A percentile compares a stretch with the other conserved stretches of the same genome.
These are phyloP conservation scores for Hylodesmum podocarpum DNA, from an alignment of 306 rosid species.

Conservation along the genomic window DNA sequence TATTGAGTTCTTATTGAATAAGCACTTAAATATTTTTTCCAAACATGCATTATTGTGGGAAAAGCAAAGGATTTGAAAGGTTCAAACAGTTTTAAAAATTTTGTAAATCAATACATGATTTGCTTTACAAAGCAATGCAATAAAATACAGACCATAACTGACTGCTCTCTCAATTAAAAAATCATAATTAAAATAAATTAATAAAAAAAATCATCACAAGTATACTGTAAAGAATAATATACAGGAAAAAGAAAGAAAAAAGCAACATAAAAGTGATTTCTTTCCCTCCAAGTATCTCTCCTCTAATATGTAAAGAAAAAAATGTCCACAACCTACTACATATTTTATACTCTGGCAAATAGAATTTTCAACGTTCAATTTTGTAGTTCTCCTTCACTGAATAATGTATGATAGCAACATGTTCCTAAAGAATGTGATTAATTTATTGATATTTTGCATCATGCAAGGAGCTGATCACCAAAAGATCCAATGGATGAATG, in stretches of 20 bases:
- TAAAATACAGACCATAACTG: neutral
- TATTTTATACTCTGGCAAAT: conserved; percentile 17
- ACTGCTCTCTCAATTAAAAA: neutral
- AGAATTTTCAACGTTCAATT: neutral
- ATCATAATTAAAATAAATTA: neutral
- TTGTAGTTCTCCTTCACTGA: conserved; percentile 9
- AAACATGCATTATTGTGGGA: neutral
- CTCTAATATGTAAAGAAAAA: neutral
- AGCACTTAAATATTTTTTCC: neutral
- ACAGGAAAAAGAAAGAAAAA: neutral
- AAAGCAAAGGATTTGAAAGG: neutral
- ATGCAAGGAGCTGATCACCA: neutral
- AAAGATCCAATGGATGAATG: neutral
- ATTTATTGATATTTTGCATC: neutral
- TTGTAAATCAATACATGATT: neutral
- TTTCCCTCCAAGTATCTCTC: neutral
- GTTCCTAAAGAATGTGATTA: neutral
- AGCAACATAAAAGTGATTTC: neutral
- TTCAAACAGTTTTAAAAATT: neutral
- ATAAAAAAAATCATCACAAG: neutral
- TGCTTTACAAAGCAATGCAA: conserved; percentile 1
- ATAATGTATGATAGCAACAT: neutral
- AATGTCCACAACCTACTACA: conserved; percentile 19
- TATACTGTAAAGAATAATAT: neutral
- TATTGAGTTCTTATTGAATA: neutral